Evolutionary conservation across 1,284 basidiomycete genomes (phyloP), one percentile per base, ranked within the genome.

Genomic region (Boletus semigastroideus): DNA sequence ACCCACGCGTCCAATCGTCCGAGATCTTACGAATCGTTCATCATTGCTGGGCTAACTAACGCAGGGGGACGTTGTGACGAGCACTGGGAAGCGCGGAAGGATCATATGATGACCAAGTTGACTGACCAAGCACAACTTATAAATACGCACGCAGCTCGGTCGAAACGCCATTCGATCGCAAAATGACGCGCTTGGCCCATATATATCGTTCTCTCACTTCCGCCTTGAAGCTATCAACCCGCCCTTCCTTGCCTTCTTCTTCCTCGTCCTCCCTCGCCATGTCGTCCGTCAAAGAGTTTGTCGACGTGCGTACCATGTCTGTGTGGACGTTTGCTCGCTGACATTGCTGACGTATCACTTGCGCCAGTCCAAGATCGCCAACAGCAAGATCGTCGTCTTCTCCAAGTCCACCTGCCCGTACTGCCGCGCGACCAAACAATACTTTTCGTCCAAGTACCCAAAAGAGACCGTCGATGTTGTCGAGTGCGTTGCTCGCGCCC

Each of bases 391-490:
- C 54, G 74, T 76, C 39, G 79, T 90, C 52, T 90, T 90, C 68
- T 87, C 86, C 51, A 90, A 90, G 74, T 72, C 75, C 11, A 80
- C 67, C 43, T 90, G 80, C 68, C 80, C 82, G 9, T 86, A 77
- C 69, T 87, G 84, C 74, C 72, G 56, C 53, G 67, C 67, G 10
- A 79, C 85, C 33, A 90, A 90, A 68, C 49, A 55, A 0, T 69
- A 87, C n/a, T 77, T 90, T 56, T 59, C 62, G 2, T 54, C 58
- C 5, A 64, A 79, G 20, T 86, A 79, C 61, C 74, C 79, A 1
- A 64, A 76, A 11, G 75, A 75, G n/a, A 57, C 73, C 37, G 68
- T 80, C 49, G 69, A 74, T 54, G 72, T 89, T 49, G 63, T 78
- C 54, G 86, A 90, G 87, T 89, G 56, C 49, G 83, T 73, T n/a